These are phyloP conservation scores for Phytophthora hybrid DNA, from an alignment of 352 stramenopile species.

Conservation along the genomic window DNA sequence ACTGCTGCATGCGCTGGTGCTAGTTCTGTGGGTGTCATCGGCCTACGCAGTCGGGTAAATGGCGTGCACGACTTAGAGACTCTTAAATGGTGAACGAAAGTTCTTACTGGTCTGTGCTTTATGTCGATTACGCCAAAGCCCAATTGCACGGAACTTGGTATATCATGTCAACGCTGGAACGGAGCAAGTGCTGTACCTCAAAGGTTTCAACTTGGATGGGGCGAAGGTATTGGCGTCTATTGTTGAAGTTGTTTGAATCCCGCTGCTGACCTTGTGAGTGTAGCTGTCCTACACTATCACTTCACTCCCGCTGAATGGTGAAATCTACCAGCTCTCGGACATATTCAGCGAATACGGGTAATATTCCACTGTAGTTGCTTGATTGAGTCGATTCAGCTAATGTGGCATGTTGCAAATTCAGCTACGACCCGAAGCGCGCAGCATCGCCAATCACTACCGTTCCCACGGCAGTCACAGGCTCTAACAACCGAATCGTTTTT, in stretches of 20 bases:
- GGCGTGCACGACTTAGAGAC: neutral
- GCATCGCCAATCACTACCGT: slow-evolving; percentile 62
- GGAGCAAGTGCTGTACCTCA: slow-evolving; percentile 85
- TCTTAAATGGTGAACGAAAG: neutral
- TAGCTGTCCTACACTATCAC: slow-evolving; percentile 85
- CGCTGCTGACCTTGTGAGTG: neutral
- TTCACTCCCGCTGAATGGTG: slow-evolving; percentile 79
- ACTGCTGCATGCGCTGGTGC: slow-evolving; percentile 13
- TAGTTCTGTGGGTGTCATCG: slow-evolving; percentile 15
- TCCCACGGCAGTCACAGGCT: slow-evolving; percentile 76
- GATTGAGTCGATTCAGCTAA: neutral
- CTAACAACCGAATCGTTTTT: slow-evolving; percentile 90
- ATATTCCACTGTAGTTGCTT: neutral
- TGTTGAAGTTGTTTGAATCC: neutral
- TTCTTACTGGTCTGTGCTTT: neutral
- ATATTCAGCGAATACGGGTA: slow-evolving; percentile 91
- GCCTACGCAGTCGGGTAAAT: slow-evolving; percentile 26
- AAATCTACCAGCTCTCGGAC: slow-evolving; percentile 91
- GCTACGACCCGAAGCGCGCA: slow-evolving; percentile 86
- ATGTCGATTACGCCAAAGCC: slow-evolving; percentile 27
- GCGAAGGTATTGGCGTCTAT: slow-evolving; percentile 35
- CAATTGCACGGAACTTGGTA: slow-evolving; percentile 74
- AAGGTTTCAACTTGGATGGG: slow-evolving; percentile 76
- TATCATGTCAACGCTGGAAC: slow-evolving; percentile 75
- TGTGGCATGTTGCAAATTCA: slow-evolving; percentile 13